Evolutionary conservation across 2,329 filamentous ascomycete species (phyloP).

Genomic region (Alternaria hordeiaustralica): DNA sequence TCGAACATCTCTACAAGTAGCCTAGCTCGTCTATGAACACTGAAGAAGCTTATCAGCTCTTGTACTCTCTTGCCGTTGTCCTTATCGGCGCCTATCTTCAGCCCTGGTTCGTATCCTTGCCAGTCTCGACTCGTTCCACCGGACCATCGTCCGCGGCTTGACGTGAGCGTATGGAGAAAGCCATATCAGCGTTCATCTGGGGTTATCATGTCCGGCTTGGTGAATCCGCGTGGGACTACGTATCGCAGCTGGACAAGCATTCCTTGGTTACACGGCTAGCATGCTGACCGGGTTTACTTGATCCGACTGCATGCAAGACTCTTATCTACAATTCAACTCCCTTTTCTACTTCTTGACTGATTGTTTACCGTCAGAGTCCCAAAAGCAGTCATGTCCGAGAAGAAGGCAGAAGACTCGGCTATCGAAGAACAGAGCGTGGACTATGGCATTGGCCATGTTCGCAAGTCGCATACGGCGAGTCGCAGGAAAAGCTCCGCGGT

Average conservation of each 20-base stretch:
- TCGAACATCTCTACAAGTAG: conserved; percentile 1
- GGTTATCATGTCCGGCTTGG: background rate
- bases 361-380: background rate
- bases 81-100: conserved; percentile 17
- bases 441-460: conserved; percentile 17
- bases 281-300: conserved; percentile 7
- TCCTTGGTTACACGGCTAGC: conserved; percentile 6
- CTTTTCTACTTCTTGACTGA: background rate
- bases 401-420: conserved; percentile 11
- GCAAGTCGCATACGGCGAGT: conserved; percentile 3
- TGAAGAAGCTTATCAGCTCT: conserved; percentile 11
- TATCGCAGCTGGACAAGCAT: conserved; percentile 7
- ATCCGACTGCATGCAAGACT: conserved; percentile 5
- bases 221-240: background rate
- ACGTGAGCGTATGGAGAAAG: background rate
- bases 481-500: conserved; percentile 32
- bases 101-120: conserved; percentile 4
- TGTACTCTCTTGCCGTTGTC: background rate
- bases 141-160: background rate
- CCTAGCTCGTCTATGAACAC: background rate
- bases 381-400: conserved; percentile 24
- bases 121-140: background rate
- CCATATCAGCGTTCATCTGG: background rate
- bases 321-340: conserved; percentile 4
- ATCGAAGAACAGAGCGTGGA: conserved; percentile 8